Conservation (phyloP, 345 rosid genomes). For the Lumnitzera racemosa region DNA sequence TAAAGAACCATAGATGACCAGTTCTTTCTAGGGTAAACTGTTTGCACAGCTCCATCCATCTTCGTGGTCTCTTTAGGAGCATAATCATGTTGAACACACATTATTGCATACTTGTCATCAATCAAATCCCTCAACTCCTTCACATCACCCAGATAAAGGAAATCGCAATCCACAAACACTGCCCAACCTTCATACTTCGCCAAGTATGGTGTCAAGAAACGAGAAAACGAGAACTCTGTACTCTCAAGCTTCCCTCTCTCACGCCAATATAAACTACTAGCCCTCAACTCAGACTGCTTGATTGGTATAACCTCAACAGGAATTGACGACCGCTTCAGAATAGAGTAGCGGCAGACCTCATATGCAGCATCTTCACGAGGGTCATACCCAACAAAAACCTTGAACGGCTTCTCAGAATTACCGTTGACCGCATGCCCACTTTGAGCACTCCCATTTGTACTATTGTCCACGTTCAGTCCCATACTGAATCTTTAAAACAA, state of each 20-base stretch:
- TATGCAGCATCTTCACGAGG: conserved; percentile 81
- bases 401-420: conserved; percentile 33
- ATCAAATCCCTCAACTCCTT: conserved; percentile 47
- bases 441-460: not conserved
- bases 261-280: conserved; percentile 71
- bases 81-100: conserved; percentile 94
- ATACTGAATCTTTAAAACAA: too few species aligned
- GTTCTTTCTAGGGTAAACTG: conserved; percentile 92
- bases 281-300: conserved; percentile 72
- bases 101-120: conserved; percentile 80
- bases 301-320: conserved; percentile 79
- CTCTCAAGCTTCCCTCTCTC: conserved; percentile 78
- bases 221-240: conserved; percentile 90
- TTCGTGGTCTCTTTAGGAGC: conserved; percentile 83
- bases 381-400: conserved; percentile 92
- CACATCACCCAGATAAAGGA: too few species aligned
- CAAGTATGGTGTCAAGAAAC: conserved; percentile 7
- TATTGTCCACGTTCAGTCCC: too few species aligned
- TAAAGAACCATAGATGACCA: conserved; percentile 99
- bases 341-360: conserved; percentile 72
- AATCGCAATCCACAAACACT: too few species aligned
- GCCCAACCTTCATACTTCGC: too few species aligned
- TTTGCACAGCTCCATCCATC: conserved; percentile 97
- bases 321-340: conserved; percentile 65
- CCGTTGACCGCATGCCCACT: not conserved